A percentile compares a stretch with the other conserved stretches of the same genome.
phyloP scores from a whole-genome alignment of 176 grass and related monocot species.

The Poa pratensis region DNA sequence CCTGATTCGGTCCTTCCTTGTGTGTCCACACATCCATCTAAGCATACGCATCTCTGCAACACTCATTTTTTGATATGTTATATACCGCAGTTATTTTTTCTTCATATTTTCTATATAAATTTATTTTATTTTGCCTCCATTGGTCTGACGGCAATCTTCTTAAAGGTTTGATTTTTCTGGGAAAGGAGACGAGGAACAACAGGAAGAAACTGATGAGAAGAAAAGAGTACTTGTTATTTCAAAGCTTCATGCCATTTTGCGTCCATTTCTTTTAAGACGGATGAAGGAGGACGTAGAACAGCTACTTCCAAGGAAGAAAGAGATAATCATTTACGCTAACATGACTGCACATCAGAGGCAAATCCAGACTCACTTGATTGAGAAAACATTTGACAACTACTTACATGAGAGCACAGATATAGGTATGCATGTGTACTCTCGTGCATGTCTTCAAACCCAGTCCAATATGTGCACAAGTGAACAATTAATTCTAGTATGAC shows the following conservation, averaged over 20 bases:
- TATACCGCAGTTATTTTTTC: background rate
- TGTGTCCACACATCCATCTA: too few species aligned
- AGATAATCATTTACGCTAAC: slow-evolving; percentile 96
- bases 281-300: slow-evolving; percentile 96
- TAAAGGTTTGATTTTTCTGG: slow-evolving; percentile 92
- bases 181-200: slow-evolving; percentile 60
- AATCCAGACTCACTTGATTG: slow-evolving; percentile 81
- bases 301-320: slow-evolving; percentile 91
- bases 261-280: slow-evolving; percentile 91
- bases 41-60: too few species aligned
- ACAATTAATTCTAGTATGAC: slow-evolving; percentile 20
- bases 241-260: slow-evolving; percentile 91
- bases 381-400: slow-evolving; percentile 81
- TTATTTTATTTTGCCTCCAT: slow-evolving; percentile 32
- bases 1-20: too few species aligned
- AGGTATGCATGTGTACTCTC: slow-evolving; percentile 39
- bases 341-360: slow-evolving; percentile 87
- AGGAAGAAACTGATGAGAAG: slow-evolving; percentile 85
- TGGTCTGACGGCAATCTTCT: slow-evolving; percentile 27
- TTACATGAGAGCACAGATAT: slow-evolving; percentile 65
- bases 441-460: background rate
- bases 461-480: background rate
- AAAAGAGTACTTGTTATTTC: slow-evolving; percentile 80
- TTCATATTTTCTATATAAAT: background rate
- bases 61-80: background rate